These are phyloP conservation scores for Fusarium sp. DNA, from an alignment of 2,329 filamentous ascomycete species.

Conservation along the genomic window DNA sequence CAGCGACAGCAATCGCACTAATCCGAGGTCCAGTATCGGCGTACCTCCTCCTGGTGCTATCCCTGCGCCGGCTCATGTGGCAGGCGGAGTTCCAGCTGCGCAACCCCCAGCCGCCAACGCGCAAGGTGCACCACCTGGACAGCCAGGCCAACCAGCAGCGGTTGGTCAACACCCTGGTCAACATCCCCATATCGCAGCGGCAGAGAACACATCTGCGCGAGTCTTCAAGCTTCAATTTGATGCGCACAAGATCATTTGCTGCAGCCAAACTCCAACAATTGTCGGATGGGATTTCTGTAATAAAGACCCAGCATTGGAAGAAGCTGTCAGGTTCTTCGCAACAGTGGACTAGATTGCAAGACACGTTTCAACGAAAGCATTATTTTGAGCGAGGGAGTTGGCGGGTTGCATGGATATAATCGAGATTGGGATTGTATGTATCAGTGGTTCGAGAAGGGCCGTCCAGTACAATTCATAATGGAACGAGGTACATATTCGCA, in stretches of 20 bases:
- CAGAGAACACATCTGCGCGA: constrained; percentile 65
- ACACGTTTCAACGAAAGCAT: constrained; percentile 9
- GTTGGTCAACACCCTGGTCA: constrained; percentile 18
- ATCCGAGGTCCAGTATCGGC: constrained; percentile 7
- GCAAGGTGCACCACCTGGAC: constrained; percentile 40
- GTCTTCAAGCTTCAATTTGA: constrained; percentile 99
- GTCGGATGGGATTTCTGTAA: constrained; percentile 99
- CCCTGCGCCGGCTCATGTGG: neutral
- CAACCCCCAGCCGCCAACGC: constrained; percentile 33
- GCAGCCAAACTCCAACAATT: constrained; percentile 89
- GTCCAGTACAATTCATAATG: constrained; percentile 2
- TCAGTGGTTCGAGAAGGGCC: constrained; percentile 5
- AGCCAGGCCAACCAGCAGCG: constrained; percentile 20
- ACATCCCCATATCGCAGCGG: constrained; percentile 59
- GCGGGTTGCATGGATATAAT: constrained; percentile 15
- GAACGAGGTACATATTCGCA: neutral
- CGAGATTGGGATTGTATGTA: constrained; percentile 25
- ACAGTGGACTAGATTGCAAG: constrained; percentile 58
- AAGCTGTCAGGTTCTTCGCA: constrained; percentile 82
- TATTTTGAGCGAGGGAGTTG: constrained; percentile 42
- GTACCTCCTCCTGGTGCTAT: constrained; percentile 9
- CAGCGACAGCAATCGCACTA: constrained; percentile 13
- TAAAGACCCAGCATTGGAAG: constrained; percentile 81
- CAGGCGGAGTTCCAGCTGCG: constrained; percentile 3
- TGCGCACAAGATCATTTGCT: constrained; percentile 91